phyloP scores from a whole-genome alignment of 148 eudicot species.

The Spergularia bocconei region DNA sequence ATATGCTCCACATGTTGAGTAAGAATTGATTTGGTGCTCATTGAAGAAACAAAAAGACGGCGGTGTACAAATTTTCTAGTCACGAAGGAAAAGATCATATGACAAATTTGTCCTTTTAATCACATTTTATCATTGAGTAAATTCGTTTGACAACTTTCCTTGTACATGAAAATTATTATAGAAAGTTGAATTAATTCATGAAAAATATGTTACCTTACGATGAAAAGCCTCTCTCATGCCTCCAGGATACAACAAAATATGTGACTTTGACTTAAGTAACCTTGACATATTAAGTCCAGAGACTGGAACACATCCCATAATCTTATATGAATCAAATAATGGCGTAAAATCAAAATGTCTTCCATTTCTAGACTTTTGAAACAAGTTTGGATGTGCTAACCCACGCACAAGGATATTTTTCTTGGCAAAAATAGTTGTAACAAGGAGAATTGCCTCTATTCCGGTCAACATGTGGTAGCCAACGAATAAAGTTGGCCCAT shows the following conservation, averaged over 20 bases:
- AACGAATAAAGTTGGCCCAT: constrained; percentile 70
- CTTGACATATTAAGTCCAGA: constrained; percentile 47
- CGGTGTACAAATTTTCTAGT: too few species aligned
- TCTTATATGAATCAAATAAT: constrained; percentile 32
- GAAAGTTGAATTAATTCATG: too few species aligned
- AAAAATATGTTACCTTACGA: constrained; percentile 47
- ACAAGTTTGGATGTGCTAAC: constrained; percentile 70
- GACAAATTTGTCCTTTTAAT: too few species aligned
- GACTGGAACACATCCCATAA: constrained; percentile 73
- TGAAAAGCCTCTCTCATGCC: constrained; percentile 79
- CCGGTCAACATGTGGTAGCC: constrained; percentile 78
- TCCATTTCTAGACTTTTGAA: constrained; percentile 35
- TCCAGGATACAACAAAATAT: constrained; percentile 69
- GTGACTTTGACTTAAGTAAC: constrained; percentile 52
- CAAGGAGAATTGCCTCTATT: constrained; percentile 47
- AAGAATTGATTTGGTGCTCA: too few species aligned
- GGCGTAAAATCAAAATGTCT: constrained; percentile 35
- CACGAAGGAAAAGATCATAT: too few species aligned
- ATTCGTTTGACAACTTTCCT: too few species aligned
- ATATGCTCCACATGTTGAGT: too few species aligned
- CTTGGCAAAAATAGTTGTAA: constrained; percentile 33
- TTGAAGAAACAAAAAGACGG: too few species aligned
- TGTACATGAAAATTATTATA: too few species aligned
- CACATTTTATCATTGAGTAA: too few species aligned
- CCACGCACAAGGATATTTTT: constrained; percentile 52